Percentiles rank a stretch among this genome's conserved stretches.
phyloP scores from a whole-genome alignment of 371 early-diverging fungal genomes.

The Mortierella sp. region DNA sequence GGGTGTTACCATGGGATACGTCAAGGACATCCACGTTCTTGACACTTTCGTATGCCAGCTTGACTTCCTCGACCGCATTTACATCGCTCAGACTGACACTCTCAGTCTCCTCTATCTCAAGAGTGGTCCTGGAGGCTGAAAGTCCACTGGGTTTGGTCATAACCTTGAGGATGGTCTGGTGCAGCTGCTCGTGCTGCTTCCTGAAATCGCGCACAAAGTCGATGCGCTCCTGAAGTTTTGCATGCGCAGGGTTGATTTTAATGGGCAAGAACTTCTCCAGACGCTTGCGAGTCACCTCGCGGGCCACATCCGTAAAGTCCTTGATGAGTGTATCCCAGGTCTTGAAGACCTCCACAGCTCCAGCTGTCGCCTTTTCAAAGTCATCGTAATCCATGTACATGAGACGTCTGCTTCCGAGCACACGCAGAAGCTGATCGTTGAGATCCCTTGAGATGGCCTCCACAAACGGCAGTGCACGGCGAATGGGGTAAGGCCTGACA shows the following conservation, averaged over 20 bases:
- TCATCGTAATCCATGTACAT: slow-evolving; percentile 93
- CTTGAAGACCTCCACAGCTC: slow-evolving; percentile 89
- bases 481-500: slow-evolving; percentile 90
- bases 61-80: slow-evolving; percentile 91
- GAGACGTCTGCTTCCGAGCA: slow-evolving; percentile 88
- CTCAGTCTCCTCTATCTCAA: slow-evolving; percentile 67
- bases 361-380: slow-evolving; percentile 85
- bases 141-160: slow-evolving; percentile 80
- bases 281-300: slow-evolving; percentile 94
- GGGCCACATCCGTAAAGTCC: slow-evolving; percentile 94
- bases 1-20: slow-evolving; percentile 73
- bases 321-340: slow-evolving; percentile 97
- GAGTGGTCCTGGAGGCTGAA: slow-evolving; percentile 62
- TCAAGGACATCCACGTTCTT: slow-evolving; percentile 96
- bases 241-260: slow-evolving; percentile 93
- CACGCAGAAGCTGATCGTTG: slow-evolving; percentile 90
- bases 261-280: slow-evolving; percentile 95
- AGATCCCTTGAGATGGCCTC: slow-evolving; percentile 96
- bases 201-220: slow-evolving; percentile 91
- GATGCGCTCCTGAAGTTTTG: slow-evolving; percentile 93
- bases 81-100: slow-evolving; percentile 73
- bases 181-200: slow-evolving; percentile 96
- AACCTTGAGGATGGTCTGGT: slow-evolving; percentile 93
- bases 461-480: slow-evolving; percentile 91
- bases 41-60: slow-evolving; percentile 92